Percentiles rank a stretch among this genome's conserved stretches.
Evolutionary conservation across 768 basidiomycete species (phyloP).

Genomic region (Gloeopeniophorella convolvens): DNA sequence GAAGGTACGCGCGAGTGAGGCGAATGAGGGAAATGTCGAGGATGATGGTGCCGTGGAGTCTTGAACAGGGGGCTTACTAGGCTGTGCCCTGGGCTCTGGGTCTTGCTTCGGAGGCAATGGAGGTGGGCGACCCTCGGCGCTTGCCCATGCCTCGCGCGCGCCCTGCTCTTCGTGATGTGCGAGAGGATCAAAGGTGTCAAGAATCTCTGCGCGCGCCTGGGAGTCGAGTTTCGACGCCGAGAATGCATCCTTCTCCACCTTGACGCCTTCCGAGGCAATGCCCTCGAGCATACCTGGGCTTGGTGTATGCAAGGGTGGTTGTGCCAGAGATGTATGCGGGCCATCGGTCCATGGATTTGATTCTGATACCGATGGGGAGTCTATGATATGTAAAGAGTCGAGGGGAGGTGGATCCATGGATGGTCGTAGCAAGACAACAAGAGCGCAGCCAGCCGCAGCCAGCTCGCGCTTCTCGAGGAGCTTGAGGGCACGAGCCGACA

Average conservation of each 20-base stretch:
- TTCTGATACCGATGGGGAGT: background rate
- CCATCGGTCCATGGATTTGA: conserved; percentile 16
- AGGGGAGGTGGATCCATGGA: background rate
- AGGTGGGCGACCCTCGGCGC: conserved; percentile 56
- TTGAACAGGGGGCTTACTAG: conserved; percentile 12
- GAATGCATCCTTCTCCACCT: background rate
- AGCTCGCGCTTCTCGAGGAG: too few species aligned
- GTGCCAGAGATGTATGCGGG: background rate
- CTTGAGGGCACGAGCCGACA: too few species aligned
- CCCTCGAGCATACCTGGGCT: background rate
- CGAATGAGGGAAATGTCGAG: conserved; percentile 52
- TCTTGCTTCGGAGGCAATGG: conserved; percentile 17
- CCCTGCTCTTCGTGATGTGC: conserved; percentile 49
- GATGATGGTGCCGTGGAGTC: conserved; percentile 20
- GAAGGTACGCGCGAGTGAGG: conserved; percentile 61
- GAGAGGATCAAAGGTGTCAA: conserved; percentile 67
- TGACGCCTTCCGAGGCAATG: background rate
- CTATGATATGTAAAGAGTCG: background rate
- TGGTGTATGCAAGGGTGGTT: background rate
- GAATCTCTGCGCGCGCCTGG: conserved; percentile 26
- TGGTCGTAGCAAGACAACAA: too few species aligned
- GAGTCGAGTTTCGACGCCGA: background rate
- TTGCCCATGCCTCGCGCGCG: conserved; percentile 60
- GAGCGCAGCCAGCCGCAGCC: too few species aligned
- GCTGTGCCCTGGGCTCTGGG: background rate